A percentile compares a stretch with the other conserved stretches of the same genome.
These are phyloP conservation scores for Angomonas deanei DNA, from an alignment of 208 protist species.

Conservation along the genomic window DNA sequence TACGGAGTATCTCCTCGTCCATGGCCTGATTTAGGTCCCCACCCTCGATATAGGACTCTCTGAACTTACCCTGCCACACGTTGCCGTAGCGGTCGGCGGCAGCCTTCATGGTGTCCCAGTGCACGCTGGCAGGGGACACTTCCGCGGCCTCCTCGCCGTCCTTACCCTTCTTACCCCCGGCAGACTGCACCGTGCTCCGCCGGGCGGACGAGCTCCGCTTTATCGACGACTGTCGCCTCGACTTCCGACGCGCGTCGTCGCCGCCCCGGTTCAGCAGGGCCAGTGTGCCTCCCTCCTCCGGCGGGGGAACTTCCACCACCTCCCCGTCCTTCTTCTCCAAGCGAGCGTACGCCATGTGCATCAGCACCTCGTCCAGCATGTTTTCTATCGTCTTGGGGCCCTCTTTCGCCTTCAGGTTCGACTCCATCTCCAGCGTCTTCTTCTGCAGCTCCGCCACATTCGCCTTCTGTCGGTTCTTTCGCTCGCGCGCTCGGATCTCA, in stretches of 20 bases:
- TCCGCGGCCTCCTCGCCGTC: constrained; percentile 31
- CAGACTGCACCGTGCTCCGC: background rate
- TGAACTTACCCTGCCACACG: constrained; percentile 67
- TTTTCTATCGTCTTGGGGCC: constrained; percentile 91
- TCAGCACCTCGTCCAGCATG: constrained; percentile 90
- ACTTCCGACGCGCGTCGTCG: background rate
- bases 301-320: constrained; percentile 67
- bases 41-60: constrained; percentile 45
- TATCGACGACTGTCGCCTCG: background rate
- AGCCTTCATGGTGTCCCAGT: constrained; percentile 51
- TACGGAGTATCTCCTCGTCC: constrained; percentile 64
- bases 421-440: constrained; percentile 69
- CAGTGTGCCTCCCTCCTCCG: constrained; percentile 86
- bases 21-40: constrained; percentile 69
- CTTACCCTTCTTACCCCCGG: background rate
- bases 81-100: constrained; percentile 53
- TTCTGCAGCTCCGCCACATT: constrained; percentile 85
- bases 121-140: constrained; percentile 32
- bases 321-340: constrained; percentile 70
- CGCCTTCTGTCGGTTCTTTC: constrained; percentile 84
- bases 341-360: constrained; percentile 87
- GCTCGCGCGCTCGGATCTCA: constrained; percentile 32
- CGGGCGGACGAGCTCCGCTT: background rate
- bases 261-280: constrained; percentile 38
- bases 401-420: constrained; percentile 82